Percentiles rank a stretch among this genome's conserved stretches.
Evolutionary conservation across 441 rosid genomes (phyloP).

Genomic region (Sinapis alba): DNA sequence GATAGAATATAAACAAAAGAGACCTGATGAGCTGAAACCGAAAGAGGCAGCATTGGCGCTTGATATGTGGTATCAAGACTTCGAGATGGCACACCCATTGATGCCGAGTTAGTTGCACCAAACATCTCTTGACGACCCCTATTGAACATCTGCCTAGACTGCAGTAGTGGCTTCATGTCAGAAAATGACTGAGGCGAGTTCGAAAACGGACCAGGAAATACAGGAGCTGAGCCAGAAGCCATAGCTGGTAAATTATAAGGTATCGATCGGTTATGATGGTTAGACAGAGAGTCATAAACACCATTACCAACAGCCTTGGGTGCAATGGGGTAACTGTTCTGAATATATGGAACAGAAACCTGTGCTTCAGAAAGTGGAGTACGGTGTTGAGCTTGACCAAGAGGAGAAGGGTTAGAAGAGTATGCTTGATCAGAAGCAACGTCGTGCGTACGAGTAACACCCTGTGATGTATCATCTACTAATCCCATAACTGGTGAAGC

Average conservation of each 20-base stretch:
- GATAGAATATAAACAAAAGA: background rate
- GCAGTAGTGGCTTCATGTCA: conserved; percentile 40
- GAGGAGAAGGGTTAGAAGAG: conserved; percentile 34
- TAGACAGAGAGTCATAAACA: conserved; percentile 23
- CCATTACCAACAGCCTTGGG: conserved; percentile 36
- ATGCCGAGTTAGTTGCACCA: conserved; percentile 26
- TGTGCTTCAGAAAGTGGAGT: conserved; percentile 26
- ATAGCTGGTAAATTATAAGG: conserved; percentile 32
- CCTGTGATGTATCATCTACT: conserved; percentile 42
- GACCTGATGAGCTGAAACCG: conserved; percentile 51
- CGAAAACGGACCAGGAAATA: conserved; percentile 39
- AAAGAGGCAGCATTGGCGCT: conserved; percentile 52
- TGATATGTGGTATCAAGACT: conserved; percentile 38
- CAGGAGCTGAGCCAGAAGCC: conserved; percentile 31
- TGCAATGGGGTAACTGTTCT: conserved; percentile 30
- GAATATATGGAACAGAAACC: conserved; percentile 35
- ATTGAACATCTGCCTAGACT: conserved; percentile 33
- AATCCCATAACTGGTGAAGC: conserved; percentile 42
- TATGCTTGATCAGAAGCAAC: conserved; percentile 29
- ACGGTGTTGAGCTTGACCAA: conserved; percentile 30
- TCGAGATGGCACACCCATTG: conserved; percentile 31
- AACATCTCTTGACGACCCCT: conserved; percentile 43
- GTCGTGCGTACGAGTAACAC: conserved; percentile 32
- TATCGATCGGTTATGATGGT: conserved; percentile 32
- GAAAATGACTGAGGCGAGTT: conserved; percentile 33